Evolutionary conservation across 176 grass and related monocot genomes (phyloP).

Genomic region (Avena sativa): DNA sequence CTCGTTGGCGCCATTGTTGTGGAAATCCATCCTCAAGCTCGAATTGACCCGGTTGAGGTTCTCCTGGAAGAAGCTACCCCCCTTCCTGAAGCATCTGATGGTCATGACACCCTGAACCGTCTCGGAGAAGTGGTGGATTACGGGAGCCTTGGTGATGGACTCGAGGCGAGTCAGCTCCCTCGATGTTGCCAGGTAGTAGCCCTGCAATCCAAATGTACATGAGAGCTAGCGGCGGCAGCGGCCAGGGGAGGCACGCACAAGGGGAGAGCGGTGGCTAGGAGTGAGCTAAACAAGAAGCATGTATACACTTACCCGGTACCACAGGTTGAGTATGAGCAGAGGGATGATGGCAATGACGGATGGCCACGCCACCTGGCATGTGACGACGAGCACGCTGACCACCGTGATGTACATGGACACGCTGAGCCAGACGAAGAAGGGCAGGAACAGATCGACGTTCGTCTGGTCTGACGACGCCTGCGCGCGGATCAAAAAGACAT

Average conservation of each 20-base stretch:
- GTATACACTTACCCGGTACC: slow-evolving; percentile 80
- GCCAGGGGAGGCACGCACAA: no score
- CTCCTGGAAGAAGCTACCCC: slow-evolving; percentile 66
- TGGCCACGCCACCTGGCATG: slow-evolving; percentile 93
- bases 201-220: slow-evolving; percentile 37
- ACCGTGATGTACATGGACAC: slow-evolving; percentile 88
- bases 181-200: slow-evolving; percentile 83
- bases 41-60: slow-evolving; percentile 86
- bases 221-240: no score
- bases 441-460: slow-evolving; percentile 90
- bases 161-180: slow-evolving; percentile 95
- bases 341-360: slow-evolving; percentile 75
- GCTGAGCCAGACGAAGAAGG: slow-evolving; percentile 79
- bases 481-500: not conserved
- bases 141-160: slow-evolving; percentile 95
- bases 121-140: slow-evolving; percentile 99
- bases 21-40: slow-evolving; percentile 95
- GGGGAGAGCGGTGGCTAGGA: no score
- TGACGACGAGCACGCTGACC: slow-evolving; percentile 66
- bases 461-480: slow-evolving; percentile 97
- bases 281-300: not conserved
- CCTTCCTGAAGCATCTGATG: slow-evolving; percentile 92
- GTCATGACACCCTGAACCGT: slow-evolving; percentile 91
- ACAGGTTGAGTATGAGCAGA: slow-evolving; percentile 76
- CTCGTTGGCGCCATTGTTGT: slow-evolving; percentile 96